Evolutionary conservation across 495 filamentous ascomycete genomes (phyloP), one percentile per base, ranked within the genome.

Genomic region (Copromyces sp.): DNA sequence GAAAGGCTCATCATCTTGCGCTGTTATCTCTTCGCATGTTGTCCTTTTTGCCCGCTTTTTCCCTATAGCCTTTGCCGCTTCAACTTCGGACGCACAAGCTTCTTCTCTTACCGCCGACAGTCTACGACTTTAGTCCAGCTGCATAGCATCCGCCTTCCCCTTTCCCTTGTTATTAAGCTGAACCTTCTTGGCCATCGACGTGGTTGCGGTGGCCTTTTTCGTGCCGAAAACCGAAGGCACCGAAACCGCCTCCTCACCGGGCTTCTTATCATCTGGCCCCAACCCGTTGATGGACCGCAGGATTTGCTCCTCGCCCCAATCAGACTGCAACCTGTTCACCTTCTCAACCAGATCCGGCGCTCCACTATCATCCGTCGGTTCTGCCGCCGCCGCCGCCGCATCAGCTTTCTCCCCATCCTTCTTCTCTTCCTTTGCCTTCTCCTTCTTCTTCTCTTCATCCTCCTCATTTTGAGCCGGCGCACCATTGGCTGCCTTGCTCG

Each of bases 271-370:
- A 29, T 61, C 76, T 35, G n/a, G 53, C 38, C 69, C 76, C 53
- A 82, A 76, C 7, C 81, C 80, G 68, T 79, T 81, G 24, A 85
- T 76, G 16, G 80, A 81, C 32, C 77, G 75, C 41, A 86, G 70
- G 69, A 83, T 78, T 53, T 84, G 79, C 39, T 81, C 76, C 70
- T 81, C 80, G 69, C 74, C 76, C 83, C 83, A 85, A 39, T 80
- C 78, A 0, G 82, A 73, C 53, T 76, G 70, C 29, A 85, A 70
- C 35, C 73, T 75, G 5, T 78, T 45, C 3, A 81, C 77, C 69
- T 75, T 75, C 24, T 79, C 76, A 6, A 78, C 79, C 9, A 80
- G 71, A 14, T 79, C 74, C 0, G 75, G 68, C 9, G 74, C 71
- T 2, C 74, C 75, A 38, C 78, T 71, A 32, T 75, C 75, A 9